A percentile compares a stretch with the other conserved stretches of the same genome.
Evolutionary conservation across 257 asterid species (phyloP).

Genomic region (Prunella vulgaris): DNA sequence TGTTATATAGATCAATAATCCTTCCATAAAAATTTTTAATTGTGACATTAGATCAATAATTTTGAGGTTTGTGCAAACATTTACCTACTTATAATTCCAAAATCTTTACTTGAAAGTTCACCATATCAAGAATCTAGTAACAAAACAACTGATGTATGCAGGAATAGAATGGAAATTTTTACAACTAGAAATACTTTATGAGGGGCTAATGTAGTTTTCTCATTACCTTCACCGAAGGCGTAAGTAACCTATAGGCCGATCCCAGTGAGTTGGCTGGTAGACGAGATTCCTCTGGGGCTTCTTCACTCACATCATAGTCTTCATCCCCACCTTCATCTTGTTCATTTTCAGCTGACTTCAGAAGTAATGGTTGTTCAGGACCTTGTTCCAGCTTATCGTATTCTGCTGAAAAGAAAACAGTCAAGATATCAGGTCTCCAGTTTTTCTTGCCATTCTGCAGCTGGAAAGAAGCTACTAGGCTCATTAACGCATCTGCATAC

Average conservation of each 20-base stretch:
- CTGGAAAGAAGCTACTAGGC: neutral
- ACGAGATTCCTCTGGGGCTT: conserved; percentile 76
- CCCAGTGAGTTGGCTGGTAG: conserved; percentile 69
- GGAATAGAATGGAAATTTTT: neutral
- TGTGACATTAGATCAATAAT: neutral
- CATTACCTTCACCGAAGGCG: conserved; percentile 91
- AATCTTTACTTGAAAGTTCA: neutral
- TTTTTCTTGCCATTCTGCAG: neutral
- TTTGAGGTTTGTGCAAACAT: neutral
- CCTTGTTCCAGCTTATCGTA: conserved; percentile 68
- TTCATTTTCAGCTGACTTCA: conserved; percentile 34
- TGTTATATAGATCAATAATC: neutral
- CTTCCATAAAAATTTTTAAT: neutral
- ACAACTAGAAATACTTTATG: neutral
- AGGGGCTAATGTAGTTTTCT: no score
- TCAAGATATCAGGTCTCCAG: conserved; percentile 12
- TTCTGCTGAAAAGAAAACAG: conserved; percentile 24
- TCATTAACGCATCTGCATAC: neutral
- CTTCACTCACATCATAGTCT: conserved; percentile 74
- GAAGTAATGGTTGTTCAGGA: conserved; percentile 64
- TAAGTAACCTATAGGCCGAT: conserved; percentile 76
- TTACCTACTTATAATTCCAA: neutral
- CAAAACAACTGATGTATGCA: neutral
- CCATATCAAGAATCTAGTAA: neutral
- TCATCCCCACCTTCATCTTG: conserved; percentile 58